A percentile compares a stretch with the other conserved stretches of the same genome.
phyloP scores from a whole-genome alignment of 805 yeast species.

The Wickerhamiella sergipiensis region DNA sequence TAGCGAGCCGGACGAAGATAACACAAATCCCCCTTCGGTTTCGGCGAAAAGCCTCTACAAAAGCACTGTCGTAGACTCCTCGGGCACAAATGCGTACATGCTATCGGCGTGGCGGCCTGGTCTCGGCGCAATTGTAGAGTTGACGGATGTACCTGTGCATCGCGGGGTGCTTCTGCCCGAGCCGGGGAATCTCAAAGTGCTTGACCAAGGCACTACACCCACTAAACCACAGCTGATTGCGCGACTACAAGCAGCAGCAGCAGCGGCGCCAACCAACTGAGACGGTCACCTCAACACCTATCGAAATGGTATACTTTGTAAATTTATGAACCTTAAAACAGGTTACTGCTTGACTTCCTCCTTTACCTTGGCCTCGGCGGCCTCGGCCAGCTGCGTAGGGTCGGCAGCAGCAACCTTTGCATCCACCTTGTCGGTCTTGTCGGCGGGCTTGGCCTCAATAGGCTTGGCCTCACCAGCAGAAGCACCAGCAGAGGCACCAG shows the following conservation, averaged over 20 bases:
- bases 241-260: not conserved
- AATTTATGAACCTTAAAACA: no score
- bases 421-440: not conserved
- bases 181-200: not conserved
- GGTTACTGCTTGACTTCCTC: constrained; percentile 6
- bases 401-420: not conserved
- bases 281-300: no score
- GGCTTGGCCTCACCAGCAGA: not conserved
- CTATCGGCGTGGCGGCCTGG: constrained; percentile 6
- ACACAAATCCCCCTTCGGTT: not conserved
- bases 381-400: no score
- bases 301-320: not conserved
- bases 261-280: no score
- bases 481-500: not conserved
- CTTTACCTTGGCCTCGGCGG: constrained; percentile 6
- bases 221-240: not conserved
- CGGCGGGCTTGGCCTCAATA: no score
- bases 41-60: not conserved
- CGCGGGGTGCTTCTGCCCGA: not conserved
- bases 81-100: constrained; percentile 1
- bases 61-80: not conserved
- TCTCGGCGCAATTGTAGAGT: not conserved
- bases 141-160: not conserved
- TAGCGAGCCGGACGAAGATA: not conserved
- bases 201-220: not conserved